Percentiles rank a stretch among this genome's conserved stretches.
Conservation (phyloP, 805 yeast genomes). For the Scheffersomyces lignosus region DNA sequence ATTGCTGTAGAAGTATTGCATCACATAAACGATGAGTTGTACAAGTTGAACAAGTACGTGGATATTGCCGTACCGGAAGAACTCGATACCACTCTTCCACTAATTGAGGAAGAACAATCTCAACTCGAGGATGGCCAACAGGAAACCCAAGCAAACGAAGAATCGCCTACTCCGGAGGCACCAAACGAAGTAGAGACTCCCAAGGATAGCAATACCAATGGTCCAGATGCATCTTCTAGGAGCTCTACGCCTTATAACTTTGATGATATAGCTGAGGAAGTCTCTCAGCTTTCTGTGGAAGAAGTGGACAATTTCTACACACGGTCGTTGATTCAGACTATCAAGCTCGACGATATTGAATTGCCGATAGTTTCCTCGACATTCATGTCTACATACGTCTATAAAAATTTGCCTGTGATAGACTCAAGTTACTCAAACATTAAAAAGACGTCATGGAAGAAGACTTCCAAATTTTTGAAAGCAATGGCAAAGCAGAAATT, state of each 20-base stretch:
- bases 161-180: constrained; percentile 9
- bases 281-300: constrained; percentile 47
- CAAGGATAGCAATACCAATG: not conserved
- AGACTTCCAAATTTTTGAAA: constrained; percentile 80
- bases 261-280: constrained; percentile 34
- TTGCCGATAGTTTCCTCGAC: constrained; percentile 73
- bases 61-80: constrained; percentile 31
- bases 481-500: constrained; percentile 78
- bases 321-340: constrained; percentile 68
- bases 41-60: constrained; percentile 47
- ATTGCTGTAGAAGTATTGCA: constrained; percentile 78
- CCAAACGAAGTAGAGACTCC: constrained; percentile 6
- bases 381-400: constrained; percentile 69
- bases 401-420: constrained; percentile 72
- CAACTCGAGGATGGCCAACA: constrained; percentile 14
- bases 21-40: constrained; percentile 64
- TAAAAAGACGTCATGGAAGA: constrained; percentile 87
- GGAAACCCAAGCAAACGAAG: constrained; percentile 10
- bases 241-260: constrained; percentile 1
- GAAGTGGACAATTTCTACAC: constrained; percentile 76
- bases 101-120: constrained; percentile 20
- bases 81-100: constrained; percentile 40
- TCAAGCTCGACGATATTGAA: constrained; percentile 55
- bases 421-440: constrained; percentile 54
- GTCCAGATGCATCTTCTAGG: too few species aligned